Evolutionary conservation across 2,329 filamentous ascomycete species (phyloP), one percentile per base, ranked within the genome.

Genomic region (Hypocrella siamensis): DNA sequence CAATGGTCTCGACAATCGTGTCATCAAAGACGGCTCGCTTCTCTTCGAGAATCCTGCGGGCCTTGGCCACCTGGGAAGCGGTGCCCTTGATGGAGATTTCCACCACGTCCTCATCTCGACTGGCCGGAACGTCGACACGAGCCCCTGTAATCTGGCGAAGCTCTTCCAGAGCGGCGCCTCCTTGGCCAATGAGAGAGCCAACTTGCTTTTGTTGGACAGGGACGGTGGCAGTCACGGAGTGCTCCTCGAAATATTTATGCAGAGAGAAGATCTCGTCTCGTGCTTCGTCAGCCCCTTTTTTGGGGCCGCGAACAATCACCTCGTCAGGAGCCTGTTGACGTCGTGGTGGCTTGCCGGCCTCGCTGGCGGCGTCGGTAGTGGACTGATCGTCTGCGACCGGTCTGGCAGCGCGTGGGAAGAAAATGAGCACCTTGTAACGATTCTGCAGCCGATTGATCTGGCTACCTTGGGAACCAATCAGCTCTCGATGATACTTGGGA

Each of bases 61-160:
- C 88, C 43, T 86, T 80, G 30, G 85, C 77, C 31, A 98, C 90
- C 50, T 90, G 79, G 42, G 80, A 65, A 62, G 93, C 90, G 17
- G 84, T 93, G 33, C 90, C 90, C 68, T 85, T 92, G 55, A 98
- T 72, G 52, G 75, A 77, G 47, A 98, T 88, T 46, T 93, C 82
- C 11, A 90, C 84, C 37, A 76, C 68, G 8, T 75, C 70, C 12
- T 72, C 69, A 41, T 92, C 83, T 37, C 78, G 72, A 34, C 75
- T 76, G 38, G 80, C 78, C 17, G 90, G 90, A 30, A 98, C 81
- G 49, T 96, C 88, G 41, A 98, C 88, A 57, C 80, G 80, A 17
- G 85, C 85, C 33, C 84, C 84, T 30, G 84, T 93, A 34, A 73
- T 64, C 40, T 85, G 74, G 37, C 90, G 80, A 30, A 98, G 66